Base-by-base conservation (phyloP, 495 filamentous ascomycete species). In the Annulohypoxylon nitens region DNA sequence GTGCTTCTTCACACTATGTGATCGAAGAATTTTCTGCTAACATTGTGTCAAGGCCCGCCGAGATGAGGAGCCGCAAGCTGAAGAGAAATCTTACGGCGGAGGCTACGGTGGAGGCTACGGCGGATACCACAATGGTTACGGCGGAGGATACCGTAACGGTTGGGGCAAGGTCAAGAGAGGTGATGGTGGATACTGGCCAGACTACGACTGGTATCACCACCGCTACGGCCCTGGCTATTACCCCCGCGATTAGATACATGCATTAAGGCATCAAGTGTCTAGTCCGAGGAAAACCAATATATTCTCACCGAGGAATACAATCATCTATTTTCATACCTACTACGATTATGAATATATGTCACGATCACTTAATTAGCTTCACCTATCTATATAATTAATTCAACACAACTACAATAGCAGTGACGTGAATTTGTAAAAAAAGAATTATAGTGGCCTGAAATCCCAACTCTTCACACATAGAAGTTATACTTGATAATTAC, bases 71-170 rank as follows among this genome's bases (percentile, higher is more conserved):
- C 12, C 8, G 9, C 50, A 54, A 26, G 8, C 3, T 8, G 50
- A 54, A 8, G 50, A 33, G 0, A 55, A 54, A 7, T 36, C 25
- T 12, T 58, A 57, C 12, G 48, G 58, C 30, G 48, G 50, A 2
- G 66, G 59, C 2, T 54, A 64, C 41, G n/a, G 26, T 4, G 61
- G 23, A 18, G 66, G 59, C 2, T 54, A 64, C 33, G n/a, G 26
- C 7, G 61, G 23, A 18, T 11, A 26, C 4, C 30, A 54, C 25
- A 26, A 26, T 18, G 45, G 14, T 2, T 14, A 59, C 41, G 25
- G 37, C 30, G 37, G 36, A 11, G 34, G 33, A 11, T 18, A 58
- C 26, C 30, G 43, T 18, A 34, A 62, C 14, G 30, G 61, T 37
- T 61, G 48, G 48, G 9, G 45, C 36, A 58, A 62, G 48, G 25